Evolutionary conservation across 139 green algal species (phyloP).

Genomic region (Chlorella sp.): DNA sequence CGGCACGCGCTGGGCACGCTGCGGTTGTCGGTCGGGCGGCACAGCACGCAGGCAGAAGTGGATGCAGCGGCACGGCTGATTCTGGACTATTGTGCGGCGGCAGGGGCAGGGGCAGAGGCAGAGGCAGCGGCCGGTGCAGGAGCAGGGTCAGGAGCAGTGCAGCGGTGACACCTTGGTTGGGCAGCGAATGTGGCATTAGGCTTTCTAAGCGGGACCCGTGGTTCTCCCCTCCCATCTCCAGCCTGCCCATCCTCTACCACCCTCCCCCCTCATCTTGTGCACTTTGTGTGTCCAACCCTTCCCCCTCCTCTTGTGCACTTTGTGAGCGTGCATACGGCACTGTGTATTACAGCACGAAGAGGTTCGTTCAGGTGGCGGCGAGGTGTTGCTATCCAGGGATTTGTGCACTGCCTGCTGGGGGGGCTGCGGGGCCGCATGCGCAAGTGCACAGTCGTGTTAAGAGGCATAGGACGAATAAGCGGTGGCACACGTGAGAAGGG

Average conservation of each 20-base stretch:
- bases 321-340: not conserved
- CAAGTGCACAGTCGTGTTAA: not conserved
- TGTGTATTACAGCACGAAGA: not conserved
- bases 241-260: not conserved
- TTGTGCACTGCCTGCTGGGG: not conserved
- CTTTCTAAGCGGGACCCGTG: no score
- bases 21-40: slow-evolving; percentile 72
- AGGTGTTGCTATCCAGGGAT: not conserved
- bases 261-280: no score
- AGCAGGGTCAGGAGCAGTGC: not conserved
- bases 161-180: not conserved
- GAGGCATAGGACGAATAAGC: not conserved
- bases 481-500: not conserved
- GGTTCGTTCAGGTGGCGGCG: not conserved
- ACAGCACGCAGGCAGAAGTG: slow-evolving; percentile 73
- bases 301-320: no score
- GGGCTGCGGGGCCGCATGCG: not conserved
- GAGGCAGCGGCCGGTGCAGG: not conserved
- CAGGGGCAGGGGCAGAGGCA: not conserved
- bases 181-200: no score
- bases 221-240: not conserved
- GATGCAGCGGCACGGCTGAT: slow-evolving; percentile 60
- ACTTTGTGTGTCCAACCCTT: not conserved
- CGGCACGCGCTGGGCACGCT: slow-evolving; percentile 76
- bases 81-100: slow-evolving; percentile 18